These are phyloP conservation scores for Acanthamoeba triangularis DNA, from an alignment of 208 protist genomes.

Conservation along the genomic window DNA sequence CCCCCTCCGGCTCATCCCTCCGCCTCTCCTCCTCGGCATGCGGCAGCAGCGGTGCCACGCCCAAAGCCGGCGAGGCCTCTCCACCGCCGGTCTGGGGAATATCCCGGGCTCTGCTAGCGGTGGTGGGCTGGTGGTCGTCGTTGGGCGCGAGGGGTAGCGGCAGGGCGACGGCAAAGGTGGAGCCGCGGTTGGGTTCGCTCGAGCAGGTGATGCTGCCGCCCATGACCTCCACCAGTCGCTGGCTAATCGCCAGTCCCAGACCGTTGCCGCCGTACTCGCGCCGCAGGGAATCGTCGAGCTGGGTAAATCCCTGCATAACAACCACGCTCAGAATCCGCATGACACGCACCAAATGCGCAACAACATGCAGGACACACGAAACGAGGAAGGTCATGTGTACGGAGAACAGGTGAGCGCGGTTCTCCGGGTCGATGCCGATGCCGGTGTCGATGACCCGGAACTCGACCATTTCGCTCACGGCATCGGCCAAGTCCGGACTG, in stretches of 20 bases:
- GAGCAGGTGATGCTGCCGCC: neutral
- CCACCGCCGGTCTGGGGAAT: neutral
- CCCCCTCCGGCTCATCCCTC: neutral
- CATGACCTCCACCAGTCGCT: slow-evolving; percentile 75
- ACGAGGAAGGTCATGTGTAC: neutral
- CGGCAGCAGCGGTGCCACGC: too few species aligned
- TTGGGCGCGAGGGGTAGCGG: neutral
- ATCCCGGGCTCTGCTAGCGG: neutral
- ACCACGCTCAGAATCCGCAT: neutral
- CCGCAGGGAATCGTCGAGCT: slow-evolving; percentile 71
- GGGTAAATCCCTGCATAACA: slow-evolving; percentile 78
- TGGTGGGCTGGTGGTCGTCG: too few species aligned
- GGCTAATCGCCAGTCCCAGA: slow-evolving; percentile 85
- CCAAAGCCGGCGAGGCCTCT: neutral
- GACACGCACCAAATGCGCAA: too few species aligned
- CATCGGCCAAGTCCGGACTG: neutral
- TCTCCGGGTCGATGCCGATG: slow-evolving; percentile 8
- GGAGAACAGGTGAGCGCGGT: neutral
- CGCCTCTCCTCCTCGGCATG: too few species aligned
- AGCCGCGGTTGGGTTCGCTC: neutral
- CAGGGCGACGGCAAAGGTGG: neutral
- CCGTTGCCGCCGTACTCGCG: slow-evolving; percentile 83
- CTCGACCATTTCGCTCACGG: neutral
- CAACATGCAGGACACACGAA: too few species aligned
- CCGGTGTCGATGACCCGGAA: slow-evolving; percentile 3